phyloP scores from a whole-genome alignment of 176 grass and related monocot species.

The Eragrostis curvula region DNA sequence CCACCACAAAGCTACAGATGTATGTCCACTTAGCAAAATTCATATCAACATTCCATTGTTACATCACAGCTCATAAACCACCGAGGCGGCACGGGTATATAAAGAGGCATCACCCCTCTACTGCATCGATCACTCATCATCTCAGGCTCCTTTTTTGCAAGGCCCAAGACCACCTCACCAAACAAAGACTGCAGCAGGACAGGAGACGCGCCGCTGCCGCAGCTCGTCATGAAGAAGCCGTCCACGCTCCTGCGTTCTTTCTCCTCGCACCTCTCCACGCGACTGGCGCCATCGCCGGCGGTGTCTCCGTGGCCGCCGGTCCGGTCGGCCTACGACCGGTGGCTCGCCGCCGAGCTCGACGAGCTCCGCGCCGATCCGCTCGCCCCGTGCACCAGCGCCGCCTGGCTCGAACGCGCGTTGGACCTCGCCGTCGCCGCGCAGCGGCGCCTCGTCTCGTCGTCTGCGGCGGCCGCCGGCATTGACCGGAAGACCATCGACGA shows the following conservation, averaged over 20 bases:
- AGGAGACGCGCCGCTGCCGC: background rate
- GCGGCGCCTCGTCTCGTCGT: slow-evolving; percentile 11
- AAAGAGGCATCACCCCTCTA: too few species aligned
- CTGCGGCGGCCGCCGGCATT: background rate
- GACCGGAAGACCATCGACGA: slow-evolving; percentile 54
- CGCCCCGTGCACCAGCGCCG: slow-evolving; percentile 46
- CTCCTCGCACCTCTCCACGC: slow-evolving; percentile 16
- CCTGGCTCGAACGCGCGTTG: slow-evolving; percentile 67
- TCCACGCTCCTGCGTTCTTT: slow-evolving; percentile 68
- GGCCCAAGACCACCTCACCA: too few species aligned
- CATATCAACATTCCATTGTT: too few species aligned
- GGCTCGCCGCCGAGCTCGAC: slow-evolving; percentile 77
- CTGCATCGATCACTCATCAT: too few species aligned
- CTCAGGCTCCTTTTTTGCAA: too few species aligned
- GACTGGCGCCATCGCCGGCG: slow-evolving; percentile 23
- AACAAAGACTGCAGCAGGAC: too few species aligned
- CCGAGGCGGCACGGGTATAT: too few species aligned
- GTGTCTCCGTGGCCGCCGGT: slow-evolving; percentile 81
- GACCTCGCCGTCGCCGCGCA: slow-evolving; percentile 55
- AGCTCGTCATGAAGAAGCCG: slow-evolving; percentile 63
- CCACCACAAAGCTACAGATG: too few species aligned
- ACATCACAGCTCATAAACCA: too few species aligned
- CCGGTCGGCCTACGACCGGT: slow-evolving; percentile 75
- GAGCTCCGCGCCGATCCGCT: slow-evolving; percentile 58
- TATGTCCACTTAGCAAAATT: too few species aligned